A percentile compares a stretch with the other conserved stretches of the same genome.
Conservation (phyloP, 2,329 filamentous ascomycete species). For the Aspergillus neoniger region DNA sequence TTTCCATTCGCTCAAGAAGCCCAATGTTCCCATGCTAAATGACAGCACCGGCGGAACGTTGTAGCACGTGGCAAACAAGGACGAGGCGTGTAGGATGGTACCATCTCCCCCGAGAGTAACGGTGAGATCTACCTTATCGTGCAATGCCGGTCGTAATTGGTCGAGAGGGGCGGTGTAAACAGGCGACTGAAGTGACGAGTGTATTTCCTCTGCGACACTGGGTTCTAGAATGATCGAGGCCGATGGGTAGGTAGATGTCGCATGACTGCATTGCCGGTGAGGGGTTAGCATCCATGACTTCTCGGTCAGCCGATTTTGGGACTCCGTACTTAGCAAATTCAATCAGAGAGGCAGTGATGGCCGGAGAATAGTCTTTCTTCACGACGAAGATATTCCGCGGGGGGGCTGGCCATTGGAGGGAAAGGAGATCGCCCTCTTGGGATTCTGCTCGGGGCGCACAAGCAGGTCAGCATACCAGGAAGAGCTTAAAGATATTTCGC, state of each 20-base stretch:
- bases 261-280: constrained; percentile 56
- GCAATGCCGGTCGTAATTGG: constrained; percentile 54
- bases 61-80: constrained; percentile 77
- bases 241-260: constrained; percentile 75
- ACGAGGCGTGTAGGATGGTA: constrained; percentile 82
- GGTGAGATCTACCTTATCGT: constrained; percentile 82
- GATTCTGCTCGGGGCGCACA: constrained; percentile 49
- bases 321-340: constrained; percentile 56
- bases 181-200: constrained; percentile 70
- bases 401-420: constrained; percentile 67
- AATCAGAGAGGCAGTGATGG: constrained; percentile 58
- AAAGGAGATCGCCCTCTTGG: constrained; percentile 61
- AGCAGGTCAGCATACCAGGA: background rate
- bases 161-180: constrained; percentile 59
- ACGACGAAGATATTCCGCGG: constrained; percentile 69
- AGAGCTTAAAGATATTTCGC: background rate
- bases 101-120: constrained; percentile 92
- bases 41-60: constrained; percentile 87
- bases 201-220: constrained; percentile 69
- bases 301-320: background rate
- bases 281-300: constrained; percentile 4
- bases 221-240: constrained; percentile 83
- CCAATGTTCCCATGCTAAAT: constrained; percentile 95
- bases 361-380: constrained; percentile 63
- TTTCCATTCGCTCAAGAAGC: constrained; percentile 95